Evolutionary conservation across 2,329 filamentous ascomycete genomes (phyloP), one percentile per base, ranked within the genome.

Genomic region (Trichoderma sp.): DNA sequence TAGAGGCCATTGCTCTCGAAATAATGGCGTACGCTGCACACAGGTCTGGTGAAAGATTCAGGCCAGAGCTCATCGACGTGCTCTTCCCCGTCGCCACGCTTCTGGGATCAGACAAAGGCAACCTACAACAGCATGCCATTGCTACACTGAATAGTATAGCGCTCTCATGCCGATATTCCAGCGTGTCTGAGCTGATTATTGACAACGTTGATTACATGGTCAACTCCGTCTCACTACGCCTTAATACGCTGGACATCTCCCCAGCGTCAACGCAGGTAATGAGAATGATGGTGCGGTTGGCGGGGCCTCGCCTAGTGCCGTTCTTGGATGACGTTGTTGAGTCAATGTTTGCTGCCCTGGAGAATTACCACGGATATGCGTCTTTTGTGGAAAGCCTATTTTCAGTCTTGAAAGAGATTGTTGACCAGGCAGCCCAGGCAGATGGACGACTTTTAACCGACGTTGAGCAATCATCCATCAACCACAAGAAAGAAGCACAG

Each of bases 131-230:
- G 37, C 94, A 98, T 77, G 93, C 95, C 5, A 91, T 97, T 71
- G 87, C 89, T 4, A 91, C 92, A 43, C 84, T 99, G 16, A 96
- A 97, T 75, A 87, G 89, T 21, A 83, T 97, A n/a, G 90, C 95
- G 1, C 76, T 80, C 2, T 86, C 90, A 0, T 97, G 93, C 74
- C 88, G 87, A 2, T 99, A 98, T 75, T 71, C 76, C 0, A 89
- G 85, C 73, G 91, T 95, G 5, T 90, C 91, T 30, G 89, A 92
- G 18, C 83, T 99, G 72, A 90, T 99, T 49, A 87, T 98, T 32
- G 89, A 91, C 64, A 99, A 99, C 70, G 94, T 93, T 18, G 96
- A 99, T 79, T 99, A 99, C 77, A 91, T 99, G 80, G 90, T 98
- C 70, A 98, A 98, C 76, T 93, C 96, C 0, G 89, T 99, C 18